Base-by-base conservation (phyloP, 1,139 yeast species). In the Komagataea norvegica region DNA sequence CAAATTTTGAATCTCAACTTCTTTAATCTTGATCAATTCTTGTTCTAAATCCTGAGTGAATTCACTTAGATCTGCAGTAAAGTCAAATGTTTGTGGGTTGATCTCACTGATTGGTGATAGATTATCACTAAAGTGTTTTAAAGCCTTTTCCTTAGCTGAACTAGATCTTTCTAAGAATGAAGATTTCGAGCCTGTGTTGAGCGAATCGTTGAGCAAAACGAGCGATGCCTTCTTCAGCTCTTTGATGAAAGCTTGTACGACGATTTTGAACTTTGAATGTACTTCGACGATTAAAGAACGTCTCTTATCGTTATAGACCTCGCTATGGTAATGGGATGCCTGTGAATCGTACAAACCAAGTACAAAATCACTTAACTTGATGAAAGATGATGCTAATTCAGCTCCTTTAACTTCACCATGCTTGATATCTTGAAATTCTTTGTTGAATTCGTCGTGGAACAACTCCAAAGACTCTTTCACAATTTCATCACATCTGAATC, bases 401-500 rank as follows among this genome's bases (percentile, higher is more conserved):
- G 61, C 56, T 43, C 64, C 67, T 26, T 67, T 64, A 4, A 55
- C 48, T 8, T 56, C 49, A 2, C 29, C 25, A 3, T 46, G 26
- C 8, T 38, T 31, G 8, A 44, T 14, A 5, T 45, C 41, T 5
- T 44, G 22, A 8, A 56, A 45, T 3, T 45, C 33, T 6, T 46
- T 33, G 4, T 47, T 43, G 33, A 46, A 63, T 3, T 44, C 33
- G 4, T 31, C 36, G 10, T 44, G 34, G 33, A 60, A 60, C 3
- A 42, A 40, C 2, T 47, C 54, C 18, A 59, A 42, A 1, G 60
- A 49, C 32, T 58, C 65, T 38, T 56, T 54, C 10, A 62, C 72
- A 37, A 93, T 84, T 59, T 91, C 98, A 53, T 89, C 95, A 60
- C 98, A 91, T 55, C 95, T 79, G 64, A 87, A 91, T 51, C 91